Conservation (phyloP, 805 yeast species). For the Priceomyces haplophilus region DNA sequence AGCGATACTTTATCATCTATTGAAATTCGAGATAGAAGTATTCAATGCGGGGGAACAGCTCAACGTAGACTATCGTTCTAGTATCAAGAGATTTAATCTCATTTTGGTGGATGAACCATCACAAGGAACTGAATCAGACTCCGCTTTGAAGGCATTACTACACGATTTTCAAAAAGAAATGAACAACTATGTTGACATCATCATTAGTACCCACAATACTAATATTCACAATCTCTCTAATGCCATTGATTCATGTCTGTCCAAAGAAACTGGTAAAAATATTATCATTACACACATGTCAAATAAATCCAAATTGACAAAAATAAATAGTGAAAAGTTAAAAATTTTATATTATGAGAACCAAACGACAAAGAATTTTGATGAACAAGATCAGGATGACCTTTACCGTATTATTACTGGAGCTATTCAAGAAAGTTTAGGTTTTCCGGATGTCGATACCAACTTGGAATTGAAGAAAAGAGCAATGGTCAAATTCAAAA, state of each 20-base stretch:
- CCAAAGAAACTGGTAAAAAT: neutral
- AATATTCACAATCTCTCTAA: neutral
- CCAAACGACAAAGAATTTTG: neutral
- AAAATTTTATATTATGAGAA: neutral
- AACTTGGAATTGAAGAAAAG: neutral
- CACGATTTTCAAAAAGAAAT: neutral
- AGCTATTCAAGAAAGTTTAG: constrained; percentile 1
- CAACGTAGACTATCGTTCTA: neutral
- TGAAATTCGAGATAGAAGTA: constrained; percentile 23
- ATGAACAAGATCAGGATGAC: neutral
- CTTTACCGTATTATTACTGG: neutral
- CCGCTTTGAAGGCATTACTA: neutral
- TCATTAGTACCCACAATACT: neutral
- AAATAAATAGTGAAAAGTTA: neutral
- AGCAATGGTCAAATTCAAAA: neutral
- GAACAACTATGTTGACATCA: neutral
- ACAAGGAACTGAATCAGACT: neutral
- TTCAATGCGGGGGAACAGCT: neutral
- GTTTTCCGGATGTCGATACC: constrained; percentile 1
- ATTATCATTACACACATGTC: constrained; percentile 1
- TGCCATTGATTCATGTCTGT: neutral
- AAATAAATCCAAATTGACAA: neutral
- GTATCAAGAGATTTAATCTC: neutral
- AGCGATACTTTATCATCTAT: constrained; percentile 29
- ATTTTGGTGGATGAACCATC: constrained; percentile 1